A percentile compares a stretch with the other conserved stretches of the same genome.
These are phyloP conservation scores for Monascus ruber DNA, from an alignment of 2,329 filamentous ascomycete species.

Conservation along the genomic window DNA sequence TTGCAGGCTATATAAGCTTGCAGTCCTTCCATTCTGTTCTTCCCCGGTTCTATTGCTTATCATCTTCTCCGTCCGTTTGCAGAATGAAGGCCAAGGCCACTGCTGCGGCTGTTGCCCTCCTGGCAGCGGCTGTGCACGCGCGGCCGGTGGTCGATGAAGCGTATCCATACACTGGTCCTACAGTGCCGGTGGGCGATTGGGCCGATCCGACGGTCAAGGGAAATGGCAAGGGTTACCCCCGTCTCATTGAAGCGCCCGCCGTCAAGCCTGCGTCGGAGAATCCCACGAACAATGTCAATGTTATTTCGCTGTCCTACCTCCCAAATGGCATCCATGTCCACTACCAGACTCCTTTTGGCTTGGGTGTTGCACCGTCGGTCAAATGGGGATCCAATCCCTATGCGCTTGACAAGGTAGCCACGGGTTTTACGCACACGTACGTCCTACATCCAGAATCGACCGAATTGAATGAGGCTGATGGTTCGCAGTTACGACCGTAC, in stretches of 20 bases:
- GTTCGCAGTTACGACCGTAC: slow-evolving; percentile 37
- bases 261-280: slow-evolving; percentile 34
- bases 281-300: slow-evolving; percentile 43
- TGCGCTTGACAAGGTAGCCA: slow-evolving; percentile 24
- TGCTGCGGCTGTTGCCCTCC: slow-evolving; percentile 10
- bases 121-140: slow-evolving; percentile 9
- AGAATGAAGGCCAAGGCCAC: not conserved
- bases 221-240: slow-evolving; percentile 42
- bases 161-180: slow-evolving; percentile 40
- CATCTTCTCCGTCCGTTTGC: too few relatives aligned
- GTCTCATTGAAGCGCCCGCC: slow-evolving; percentile 40
- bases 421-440: slow-evolving; percentile 32
- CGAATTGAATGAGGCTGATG: not conserved
- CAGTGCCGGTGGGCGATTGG: slow-evolving; percentile 41
- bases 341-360: slow-evolving; percentile 43
- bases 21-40: too few relatives aligned
- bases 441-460: slow-evolving; percentile 4
- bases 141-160: slow-evolving; percentile 29
- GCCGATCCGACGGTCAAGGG: slow-evolving; percentile 40
- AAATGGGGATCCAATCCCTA: slow-evolving; percentile 31
- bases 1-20: too few relatives aligned
- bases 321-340: slow-evolving; percentile 42
- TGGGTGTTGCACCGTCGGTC: slow-evolving; percentile 34
- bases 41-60: too few relatives aligned
- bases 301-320: slow-evolving; percentile 39